These are phyloP conservation scores for Cyclotella kingstonii DNA, from an alignment of 108 stramenopile species.

Conservation along the genomic window DNA sequence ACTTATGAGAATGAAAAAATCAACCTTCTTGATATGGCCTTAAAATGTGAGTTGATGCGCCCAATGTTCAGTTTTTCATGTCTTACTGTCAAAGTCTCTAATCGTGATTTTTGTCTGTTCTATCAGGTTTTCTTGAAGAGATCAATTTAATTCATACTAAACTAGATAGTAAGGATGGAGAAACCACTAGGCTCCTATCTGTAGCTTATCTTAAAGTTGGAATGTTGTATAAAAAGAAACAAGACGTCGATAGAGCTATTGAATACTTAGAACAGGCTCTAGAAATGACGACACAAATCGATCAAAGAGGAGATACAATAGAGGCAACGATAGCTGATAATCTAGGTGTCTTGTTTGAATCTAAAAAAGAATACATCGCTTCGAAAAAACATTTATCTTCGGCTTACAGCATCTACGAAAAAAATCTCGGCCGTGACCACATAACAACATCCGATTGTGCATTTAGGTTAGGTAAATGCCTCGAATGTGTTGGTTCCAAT, in stretches of 20 bases:
- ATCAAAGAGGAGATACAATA: conserved; percentile 1
- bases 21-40: conserved; percentile 36
- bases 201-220: conserved; percentile 32
- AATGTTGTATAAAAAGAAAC: conserved; percentile 21
- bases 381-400: conserved; percentile 37
- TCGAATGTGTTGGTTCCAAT: conserved; percentile 27
- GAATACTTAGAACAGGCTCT: conserved; percentile 33
- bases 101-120: neutral
- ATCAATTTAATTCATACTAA: conserved; percentile 34
- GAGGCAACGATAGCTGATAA: conserved; percentile 33
- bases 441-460: conserved; percentile 37
- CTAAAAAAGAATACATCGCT: conserved; percentile 13
- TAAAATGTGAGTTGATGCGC: conserved; percentile 28
- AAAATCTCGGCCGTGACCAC: conserved; percentile 32
- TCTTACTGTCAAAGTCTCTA: neutral
- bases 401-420: conserved; percentile 39
- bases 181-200: conserved; percentile 17
- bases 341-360: conserved; percentile 43
- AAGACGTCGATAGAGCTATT: conserved; percentile 22
- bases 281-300: conserved; percentile 17
- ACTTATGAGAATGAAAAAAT: conserved; percentile 40
- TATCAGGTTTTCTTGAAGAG: conserved; percentile 31
- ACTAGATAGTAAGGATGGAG: conserved; percentile 9
- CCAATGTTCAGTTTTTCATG: neutral
- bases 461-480: conserved; percentile 30